Percentiles rank a stretch among this genome's conserved stretches.
phyloP scores from a whole-genome alignment of 1,284 basidiomycete genomes.

The Crucibulum cyathiforme region DNA sequence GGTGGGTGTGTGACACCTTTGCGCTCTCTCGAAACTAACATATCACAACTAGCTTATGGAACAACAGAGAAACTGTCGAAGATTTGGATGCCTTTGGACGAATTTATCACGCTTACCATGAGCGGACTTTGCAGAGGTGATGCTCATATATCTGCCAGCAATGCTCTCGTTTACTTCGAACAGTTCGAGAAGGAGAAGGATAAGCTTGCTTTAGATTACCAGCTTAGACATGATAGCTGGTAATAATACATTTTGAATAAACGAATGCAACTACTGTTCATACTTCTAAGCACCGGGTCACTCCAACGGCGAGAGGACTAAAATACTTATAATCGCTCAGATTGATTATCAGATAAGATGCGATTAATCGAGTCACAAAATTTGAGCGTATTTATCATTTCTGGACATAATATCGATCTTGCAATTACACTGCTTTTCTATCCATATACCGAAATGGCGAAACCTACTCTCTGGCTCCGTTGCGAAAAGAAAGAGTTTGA shows the following conservation, averaged over 20 bases:
- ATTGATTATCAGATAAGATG: too few species aligned
- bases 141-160: conserved; percentile 22
- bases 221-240: not conserved
- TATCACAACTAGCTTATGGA: conserved; percentile 49
- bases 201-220: conserved; percentile 8
- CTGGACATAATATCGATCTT: too few species aligned
- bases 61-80: conserved; percentile 54
- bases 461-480: conserved; percentile 79
- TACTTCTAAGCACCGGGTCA: too few species aligned
- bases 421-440: not conserved
- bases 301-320: too few species aligned
- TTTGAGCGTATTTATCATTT: too few species aligned
- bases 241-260: conserved; percentile 6
- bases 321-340: too few species aligned
- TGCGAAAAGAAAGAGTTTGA: conserved; percentile 97
- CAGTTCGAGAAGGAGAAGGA: conserved; percentile 37
- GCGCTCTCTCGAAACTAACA: not conserved
- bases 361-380: too few species aligned
- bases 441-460: conserved; percentile 40
- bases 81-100: conserved; percentile 65
- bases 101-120: conserved; percentile 54
- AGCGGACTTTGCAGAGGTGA: conserved; percentile 56
- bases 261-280: too few species aligned
- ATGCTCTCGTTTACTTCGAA: conserved; percentile 21
- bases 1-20: conserved; percentile 39